Base-by-base conservation (phyloP, 139 green algal species). In the Closterium sp. region DNA sequence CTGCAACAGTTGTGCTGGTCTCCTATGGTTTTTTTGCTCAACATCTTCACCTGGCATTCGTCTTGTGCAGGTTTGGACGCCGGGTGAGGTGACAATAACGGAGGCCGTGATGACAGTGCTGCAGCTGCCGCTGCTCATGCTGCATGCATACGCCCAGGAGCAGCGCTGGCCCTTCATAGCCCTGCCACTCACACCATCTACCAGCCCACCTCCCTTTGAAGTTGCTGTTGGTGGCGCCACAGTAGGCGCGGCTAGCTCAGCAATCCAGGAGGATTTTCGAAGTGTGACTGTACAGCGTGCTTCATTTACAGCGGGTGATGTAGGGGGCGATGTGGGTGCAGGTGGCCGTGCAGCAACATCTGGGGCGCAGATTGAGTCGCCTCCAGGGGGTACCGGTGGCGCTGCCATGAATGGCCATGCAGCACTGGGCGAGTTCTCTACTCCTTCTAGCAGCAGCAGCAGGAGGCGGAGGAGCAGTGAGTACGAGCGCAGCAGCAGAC, bases 91-190 rank as follows among this genome's bases (percentile, higher is more conserved):
- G 33, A 92, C 84, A 16, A n/a, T 92, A 83, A 16, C 25, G 31
- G 89, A 92, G 89, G 89, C 89, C 8, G 89, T 92, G 30, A n/a
- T 91, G 84, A 92, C 89, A 84, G 86, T 92, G 31, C 89, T 92
- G 31, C 89, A 92, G 33, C 86, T 92, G 84, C 89, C 89, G 30
- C 30, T 92, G 31, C 85, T 92, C 85, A 91, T 92, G n/a, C 84
- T 92, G 31, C 89, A 92, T 7, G 89, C 89, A 35, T 92, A 92
- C 34, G 89, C 36, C 9, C 33, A 91, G 36, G 89, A 92, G 25
- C 33, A 92, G 0, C n/a, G 86, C 84, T 92, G 89, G 89, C 34
- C 32, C 55, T 76, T 76, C 16, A 76, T 76, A 76, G 55, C 55
- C 55, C 12, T 76, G 55, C 84, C 33, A 19, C 55, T 76, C 55